A percentile compares a stretch with the other conserved stretches of the same genome.
These are phyloP conservation scores for Chenopodium quinoa DNA, from an alignment of 148 eudicot genomes.

Conservation along the genomic window DNA sequence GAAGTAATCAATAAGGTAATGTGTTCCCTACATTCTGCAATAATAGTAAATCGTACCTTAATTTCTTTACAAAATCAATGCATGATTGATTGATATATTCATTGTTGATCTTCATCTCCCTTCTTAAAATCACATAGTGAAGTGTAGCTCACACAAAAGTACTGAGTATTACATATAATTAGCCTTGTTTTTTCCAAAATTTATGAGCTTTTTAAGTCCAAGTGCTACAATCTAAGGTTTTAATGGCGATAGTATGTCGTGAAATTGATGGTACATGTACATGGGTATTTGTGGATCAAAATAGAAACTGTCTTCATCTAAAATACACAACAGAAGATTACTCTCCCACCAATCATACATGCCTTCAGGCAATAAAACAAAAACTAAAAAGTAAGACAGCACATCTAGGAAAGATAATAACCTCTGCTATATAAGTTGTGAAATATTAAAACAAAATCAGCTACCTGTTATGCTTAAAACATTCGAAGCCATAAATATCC, in stretches of 20 bases:
- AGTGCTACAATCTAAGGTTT: not conserved
- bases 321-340: not conserved
- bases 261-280: no score
- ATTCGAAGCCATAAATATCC: constrained; percentile 98
- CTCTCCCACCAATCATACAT: not conserved
- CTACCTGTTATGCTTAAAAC: constrained; percentile 90
- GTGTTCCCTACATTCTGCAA: not conserved
- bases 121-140: not conserved
- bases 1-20: no score
- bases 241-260: no score
- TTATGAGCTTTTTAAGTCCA: not conserved
- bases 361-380: not conserved
- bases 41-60: no score
- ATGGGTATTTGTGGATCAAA: not conserved
- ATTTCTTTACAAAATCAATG: not conserved
- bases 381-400: not conserved
- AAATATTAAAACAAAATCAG: not conserved
- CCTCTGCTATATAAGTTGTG: not conserved
- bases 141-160: no score
- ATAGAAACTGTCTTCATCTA: not conserved
- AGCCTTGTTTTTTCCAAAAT: not conserved
- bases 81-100: no score
- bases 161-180: no score
- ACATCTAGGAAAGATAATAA: not conserved
- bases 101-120: no score